Evolutionary conservation across 257 asterid genomes (phyloP), one percentile per base, ranked within the genome.

Genomic region (Solanum ahanhuiri): DNA sequence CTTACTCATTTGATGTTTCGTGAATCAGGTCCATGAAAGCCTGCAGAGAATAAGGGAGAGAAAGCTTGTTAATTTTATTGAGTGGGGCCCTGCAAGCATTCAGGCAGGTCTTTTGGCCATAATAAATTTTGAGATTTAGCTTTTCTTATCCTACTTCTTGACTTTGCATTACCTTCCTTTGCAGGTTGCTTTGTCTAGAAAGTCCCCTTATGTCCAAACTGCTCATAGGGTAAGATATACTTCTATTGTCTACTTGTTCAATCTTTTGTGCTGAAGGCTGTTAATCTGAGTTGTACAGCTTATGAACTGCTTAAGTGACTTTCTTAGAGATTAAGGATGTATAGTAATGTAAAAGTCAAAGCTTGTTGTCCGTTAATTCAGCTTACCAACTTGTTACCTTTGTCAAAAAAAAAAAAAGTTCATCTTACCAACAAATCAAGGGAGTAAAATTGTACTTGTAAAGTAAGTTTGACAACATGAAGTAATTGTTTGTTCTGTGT

Each of bases 31-130:
- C 85, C 99, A 97, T 90, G 99, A 97, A 89, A 97, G 99, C 88
- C 89, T 95, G 88, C 99, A 97, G 91, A 92, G 99, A 91, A 97
- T 97, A 82, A 95, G 99, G 28, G 99, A 97, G 91, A 93, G 99
- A 75, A 97, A 96, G 90, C 98, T 95, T 82, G 99, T 97, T 58
- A 97, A 95, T 89, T 97, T 97, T 90, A 97, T 97, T 88, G 99
- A 97, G 85, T 97, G 99, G 99, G 99, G 99, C 58, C 99, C 99
- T 83, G 99, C 99, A 76, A 97, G 99, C 94, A 97, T 97, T 85
- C 99, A 97, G 98, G 99, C 57, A 90, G 85, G 91, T 86, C 81
- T 71, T 39, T 5, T 39, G 76, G 57, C 48, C 84, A 57, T 85
- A 66, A 66, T 51, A 14, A 15, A n/a, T 51, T 33, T 85, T 48